phyloP scores from a whole-genome alignment of 139 green algal genomes.

The Asterochloris sp. region DNA sequence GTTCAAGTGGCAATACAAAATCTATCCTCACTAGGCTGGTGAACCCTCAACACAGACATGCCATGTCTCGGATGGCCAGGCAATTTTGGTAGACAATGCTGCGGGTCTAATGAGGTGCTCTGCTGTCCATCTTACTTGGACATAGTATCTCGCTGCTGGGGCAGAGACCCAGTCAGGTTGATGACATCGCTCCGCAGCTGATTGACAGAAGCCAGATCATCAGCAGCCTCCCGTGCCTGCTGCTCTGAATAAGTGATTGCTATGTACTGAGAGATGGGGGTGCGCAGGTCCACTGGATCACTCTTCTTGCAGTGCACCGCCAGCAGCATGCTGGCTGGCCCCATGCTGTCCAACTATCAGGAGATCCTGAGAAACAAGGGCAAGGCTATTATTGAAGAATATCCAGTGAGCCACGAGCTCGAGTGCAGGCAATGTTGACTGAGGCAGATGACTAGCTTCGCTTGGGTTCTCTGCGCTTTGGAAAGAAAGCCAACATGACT shows the following conservation, averaged over 20 bases:
- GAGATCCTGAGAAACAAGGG: not conserved
- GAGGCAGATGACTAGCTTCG: not conserved
- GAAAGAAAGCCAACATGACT: no score
- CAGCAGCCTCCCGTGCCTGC: constrained; percentile 51
- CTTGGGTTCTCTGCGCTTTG: not conserved
- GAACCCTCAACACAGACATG: no score
- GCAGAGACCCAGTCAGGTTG: constrained; percentile 31
- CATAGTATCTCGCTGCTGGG: constrained; percentile 50
- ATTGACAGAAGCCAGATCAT: constrained; percentile 68
- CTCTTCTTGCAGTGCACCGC: constrained; percentile 78
- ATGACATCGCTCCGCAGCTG: constrained; percentile 49
- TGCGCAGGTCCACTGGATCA: constrained; percentile 68
- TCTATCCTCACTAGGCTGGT: no score
- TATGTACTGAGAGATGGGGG: constrained; percentile 63
- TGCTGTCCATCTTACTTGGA: constrained; percentile 42
- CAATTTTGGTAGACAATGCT: not conserved
- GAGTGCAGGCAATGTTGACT: no score
- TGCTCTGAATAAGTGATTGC: constrained; percentile 37
- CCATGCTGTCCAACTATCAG: not conserved
- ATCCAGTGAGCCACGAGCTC: no score
- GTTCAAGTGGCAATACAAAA: no score
- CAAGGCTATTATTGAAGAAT: no score
- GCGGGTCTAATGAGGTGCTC: not conserved
- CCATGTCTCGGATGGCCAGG: no score
- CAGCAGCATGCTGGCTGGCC: constrained; percentile 39